Evolutionary conservation across 2,329 filamentous ascomycete genomes (phyloP), one percentile per base, ranked within the genome.

Genomic region (Ophiocordyceps australis): DNA sequence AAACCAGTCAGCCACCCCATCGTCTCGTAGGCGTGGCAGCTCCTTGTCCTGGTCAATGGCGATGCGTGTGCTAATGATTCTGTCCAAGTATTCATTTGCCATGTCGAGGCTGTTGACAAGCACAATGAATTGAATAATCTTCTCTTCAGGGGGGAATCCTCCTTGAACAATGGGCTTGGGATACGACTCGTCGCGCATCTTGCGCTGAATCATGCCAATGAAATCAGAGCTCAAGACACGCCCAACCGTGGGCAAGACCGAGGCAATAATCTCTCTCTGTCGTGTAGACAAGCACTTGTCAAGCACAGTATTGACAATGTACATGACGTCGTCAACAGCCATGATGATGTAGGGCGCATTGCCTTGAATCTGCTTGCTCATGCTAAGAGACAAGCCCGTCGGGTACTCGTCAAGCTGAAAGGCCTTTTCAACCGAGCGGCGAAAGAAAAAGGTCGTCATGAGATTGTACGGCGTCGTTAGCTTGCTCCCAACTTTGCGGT

Each of bases 241-340:
- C 12, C 76, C 70, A 5, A 95, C 60, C 0, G 74, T 77, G 3
- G 83, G 77, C 15, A 94, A 55, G 6, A 92, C 78, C 29, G 69
- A 79, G 22, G 70, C 69, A 14, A 92, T 66, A 4, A 93, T 73
- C 12, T 74, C 64, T 36, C 74, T 63, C 45, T 94, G 85, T 3
- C 79, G 81, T 1, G 91, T 95, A 1, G 80, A 76, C 14, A 95
- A 59, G 0, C 82, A 79, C 35, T 86, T 75, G 35, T 91, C 77
- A 7, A 95, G 62, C 18, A 95, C 78, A 26, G 86, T 76, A 45
- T 91, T 92, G 45, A 93, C 80, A 39, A 98, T 94, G 52, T 95
- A 98, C 86, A 98, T 95, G 42, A 95, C 83, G 53, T 94, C 89
- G 55, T 98, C 89, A 7, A 98, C 85, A 1, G 86, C 85, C 3